These are phyloP conservation scores for Nemania bipapillata DNA, from an alignment of 2,329 filamentous ascomycete species.

Conservation along the genomic window DNA sequence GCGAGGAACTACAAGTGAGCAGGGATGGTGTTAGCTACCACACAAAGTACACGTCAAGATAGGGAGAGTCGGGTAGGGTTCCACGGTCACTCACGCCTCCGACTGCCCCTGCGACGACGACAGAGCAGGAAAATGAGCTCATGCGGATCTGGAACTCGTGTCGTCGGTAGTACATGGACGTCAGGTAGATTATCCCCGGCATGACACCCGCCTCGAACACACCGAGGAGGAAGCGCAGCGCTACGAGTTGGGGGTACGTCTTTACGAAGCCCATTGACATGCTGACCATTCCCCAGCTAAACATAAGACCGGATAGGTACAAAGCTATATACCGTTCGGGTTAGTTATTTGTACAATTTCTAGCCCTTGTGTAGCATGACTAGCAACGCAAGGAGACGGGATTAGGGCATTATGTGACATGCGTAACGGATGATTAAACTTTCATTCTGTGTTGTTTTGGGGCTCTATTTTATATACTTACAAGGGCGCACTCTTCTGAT, in stretches of 20 bases:
- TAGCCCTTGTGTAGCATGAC: background rate
- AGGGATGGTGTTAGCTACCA: background rate
- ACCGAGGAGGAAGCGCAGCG: conserved; percentile 59
- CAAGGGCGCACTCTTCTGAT: conserved; percentile 57
- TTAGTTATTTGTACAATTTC: background rate
- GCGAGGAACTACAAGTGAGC: conserved; percentile 55
- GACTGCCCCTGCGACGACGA: conserved; percentile 57
- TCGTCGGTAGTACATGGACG: conserved; percentile 62
- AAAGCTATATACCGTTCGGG: conserved; percentile 22
- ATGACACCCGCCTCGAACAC: conserved; percentile 60
- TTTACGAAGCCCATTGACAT: conserved; percentile 61
- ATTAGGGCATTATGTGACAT: background rate
- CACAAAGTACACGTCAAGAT: background rate
- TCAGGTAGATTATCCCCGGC: conserved; percentile 59
- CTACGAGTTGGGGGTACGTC: conserved; percentile 54
- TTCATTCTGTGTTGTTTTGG: background rate
- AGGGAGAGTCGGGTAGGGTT: background rate
- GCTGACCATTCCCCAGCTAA: conserved; percentile 59
- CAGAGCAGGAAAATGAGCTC: conserved; percentile 58
- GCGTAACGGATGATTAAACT: background rate
- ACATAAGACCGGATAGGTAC: conserved; percentile 55
- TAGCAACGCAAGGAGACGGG: background rate
- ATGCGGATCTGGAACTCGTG: conserved; percentile 62
- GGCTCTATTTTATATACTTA: conserved; percentile 27
- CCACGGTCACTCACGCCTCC: conserved; percentile 51